Conservation (phyloP, 1,284 basidiomycete species). For the Cryptococcus floricola region DNA sequence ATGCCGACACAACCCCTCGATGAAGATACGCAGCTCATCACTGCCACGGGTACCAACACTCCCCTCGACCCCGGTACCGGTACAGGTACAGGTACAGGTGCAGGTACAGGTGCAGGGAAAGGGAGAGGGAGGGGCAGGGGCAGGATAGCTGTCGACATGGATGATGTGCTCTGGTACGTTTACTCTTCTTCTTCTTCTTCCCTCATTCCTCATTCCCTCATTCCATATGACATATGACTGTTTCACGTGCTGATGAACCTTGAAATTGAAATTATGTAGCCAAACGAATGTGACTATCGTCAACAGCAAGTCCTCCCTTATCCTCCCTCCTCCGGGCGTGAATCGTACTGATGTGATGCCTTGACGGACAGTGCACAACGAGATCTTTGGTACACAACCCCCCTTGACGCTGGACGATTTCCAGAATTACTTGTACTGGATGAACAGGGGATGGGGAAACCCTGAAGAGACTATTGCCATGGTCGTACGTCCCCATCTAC, state of each 20-base stretch:
- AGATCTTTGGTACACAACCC: constrained; percentile 56
- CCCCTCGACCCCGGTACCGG: constrained; percentile 6
- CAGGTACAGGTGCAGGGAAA: too few relatives aligned
- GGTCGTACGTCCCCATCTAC: constrained; percentile 29
- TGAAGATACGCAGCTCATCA: constrained; percentile 4
- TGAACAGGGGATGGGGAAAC: constrained; percentile 65
- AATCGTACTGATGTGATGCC: constrained; percentile 1
- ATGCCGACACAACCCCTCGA: not conserved
- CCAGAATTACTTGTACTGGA: constrained; percentile 63
- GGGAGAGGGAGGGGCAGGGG: too few relatives aligned
- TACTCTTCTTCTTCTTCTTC: too few relatives aligned
- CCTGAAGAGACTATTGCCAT: constrained; percentile 49
- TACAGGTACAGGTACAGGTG: too few relatives aligned
- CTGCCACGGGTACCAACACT: constrained; percentile 10
- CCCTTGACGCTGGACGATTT: constrained; percentile 57
- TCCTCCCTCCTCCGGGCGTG: not conserved
- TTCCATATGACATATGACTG: not conserved
- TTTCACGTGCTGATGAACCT: not conserved
- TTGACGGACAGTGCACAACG: constrained; percentile 64
- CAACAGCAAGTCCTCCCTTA: constrained; percentile 58
- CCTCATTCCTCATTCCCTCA: too few relatives aligned
- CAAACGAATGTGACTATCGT: constrained; percentile 64
- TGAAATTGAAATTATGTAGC: constrained; percentile 17
- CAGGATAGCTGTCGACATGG: constrained; percentile 67
- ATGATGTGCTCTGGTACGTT: constrained; percentile 63